phyloP scores from a whole-genome alignment of 352 stramenopile species.

The Globisporangium abappressorium region DNA sequence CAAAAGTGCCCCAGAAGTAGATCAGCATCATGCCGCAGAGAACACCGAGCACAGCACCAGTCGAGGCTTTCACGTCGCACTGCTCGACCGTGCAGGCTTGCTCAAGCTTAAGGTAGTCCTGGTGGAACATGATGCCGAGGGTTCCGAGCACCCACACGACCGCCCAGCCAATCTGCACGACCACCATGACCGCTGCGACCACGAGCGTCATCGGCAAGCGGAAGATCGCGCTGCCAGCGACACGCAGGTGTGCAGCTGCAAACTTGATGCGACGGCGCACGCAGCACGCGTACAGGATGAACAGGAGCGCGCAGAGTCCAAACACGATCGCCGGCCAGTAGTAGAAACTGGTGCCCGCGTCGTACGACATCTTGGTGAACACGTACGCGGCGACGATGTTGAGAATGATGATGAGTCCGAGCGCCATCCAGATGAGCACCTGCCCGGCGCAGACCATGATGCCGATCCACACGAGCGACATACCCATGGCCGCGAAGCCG shows the following conservation, averaged over 20 bases:
- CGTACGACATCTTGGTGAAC: constrained; percentile 67
- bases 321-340: constrained; percentile 68
- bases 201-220: constrained; percentile 80
- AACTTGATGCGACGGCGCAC: constrained; percentile 90
- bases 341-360: constrained; percentile 53
- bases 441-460: constrained; percentile 55
- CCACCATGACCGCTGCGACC: constrained; percentile 79
- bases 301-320: constrained; percentile 42
- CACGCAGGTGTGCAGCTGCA: constrained; percentile 87
- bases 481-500: constrained; percentile 50
- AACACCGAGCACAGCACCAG: constrained; percentile 54
- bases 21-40: constrained; percentile 89
- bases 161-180: constrained; percentile 84
- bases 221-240: constrained; percentile 86
- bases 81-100: constrained; percentile 40
- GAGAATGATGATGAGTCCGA: constrained; percentile 47
- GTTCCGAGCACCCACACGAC: constrained; percentile 84
- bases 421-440: constrained; percentile 51
- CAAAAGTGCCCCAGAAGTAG: constrained; percentile 90
- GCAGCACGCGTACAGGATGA: constrained; percentile 60
- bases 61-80: constrained; percentile 49
- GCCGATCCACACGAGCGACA: constrained; percentile 74
- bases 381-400: constrained; percentile 54
- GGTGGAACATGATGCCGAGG: constrained; percentile 79
- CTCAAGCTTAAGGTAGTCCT: constrained; percentile 62